phyloP scores from a whole-genome alignment of 225 moss, liverwort and hornwort species.

The Pseudisothecium myosuroides region DNA sequence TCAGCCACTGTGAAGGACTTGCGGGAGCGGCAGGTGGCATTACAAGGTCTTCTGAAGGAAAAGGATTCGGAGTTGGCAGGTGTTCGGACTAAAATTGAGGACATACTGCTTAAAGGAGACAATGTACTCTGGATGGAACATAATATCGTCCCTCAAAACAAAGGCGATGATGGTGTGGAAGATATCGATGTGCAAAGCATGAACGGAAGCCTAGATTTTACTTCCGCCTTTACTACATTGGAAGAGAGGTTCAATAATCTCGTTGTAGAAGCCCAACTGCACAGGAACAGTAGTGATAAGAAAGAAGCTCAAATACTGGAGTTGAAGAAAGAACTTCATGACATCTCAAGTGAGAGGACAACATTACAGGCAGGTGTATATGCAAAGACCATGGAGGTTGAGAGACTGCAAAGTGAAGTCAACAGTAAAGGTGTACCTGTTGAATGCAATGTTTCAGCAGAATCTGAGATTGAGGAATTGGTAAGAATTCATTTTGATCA shows the following conservation, averaged over 20 bases:
- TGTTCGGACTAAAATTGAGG: constrained; percentile 14
- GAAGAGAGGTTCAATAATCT: constrained; percentile 22
- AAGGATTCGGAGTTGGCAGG: constrained; percentile 3
- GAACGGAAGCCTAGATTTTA: constrained; percentile 5
- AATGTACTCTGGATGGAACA: constrained; percentile 26
- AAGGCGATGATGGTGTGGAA: constrained; percentile 1
- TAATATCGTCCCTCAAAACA: not conserved
- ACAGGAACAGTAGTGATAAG: constrained; percentile 27
- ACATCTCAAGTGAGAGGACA: constrained; percentile 35
- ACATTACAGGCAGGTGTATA: constrained; percentile 41
- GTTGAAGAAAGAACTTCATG: constrained; percentile 52
- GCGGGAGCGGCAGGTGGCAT: constrained; percentile 1
- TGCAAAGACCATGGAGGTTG: constrained; percentile 41
- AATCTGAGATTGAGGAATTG: constrained; percentile 66
- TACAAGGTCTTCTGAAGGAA: constrained; percentile 4
- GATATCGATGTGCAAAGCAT: not conserved
- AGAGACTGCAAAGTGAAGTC: constrained; percentile 41
- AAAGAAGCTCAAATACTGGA: constrained; percentile 58
- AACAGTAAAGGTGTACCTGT: constrained; percentile 10
- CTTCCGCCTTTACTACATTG: constrained; percentile 5
- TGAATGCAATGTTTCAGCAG: constrained; percentile 8
- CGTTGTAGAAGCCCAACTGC: constrained; percentile 12
- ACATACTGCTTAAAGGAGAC: constrained; percentile 22
- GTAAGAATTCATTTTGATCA: constrained; percentile 1
- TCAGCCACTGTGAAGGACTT: constrained; percentile 4